Base-by-base conservation (phyloP, 768 basidiomycete species). In the Pisolithus marmoratus region DNA sequence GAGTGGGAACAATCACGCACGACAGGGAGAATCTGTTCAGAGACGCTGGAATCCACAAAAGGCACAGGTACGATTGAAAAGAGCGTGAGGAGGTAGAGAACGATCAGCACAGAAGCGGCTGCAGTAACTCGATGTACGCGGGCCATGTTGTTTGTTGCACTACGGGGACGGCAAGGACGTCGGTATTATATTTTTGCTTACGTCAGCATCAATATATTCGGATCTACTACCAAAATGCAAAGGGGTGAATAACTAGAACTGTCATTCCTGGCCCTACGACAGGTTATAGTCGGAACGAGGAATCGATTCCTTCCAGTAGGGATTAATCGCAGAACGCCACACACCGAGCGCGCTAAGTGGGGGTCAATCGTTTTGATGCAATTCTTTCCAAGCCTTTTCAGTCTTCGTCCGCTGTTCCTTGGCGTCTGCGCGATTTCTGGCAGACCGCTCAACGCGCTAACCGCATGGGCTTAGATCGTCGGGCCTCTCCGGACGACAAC, bases 311-410 rank as follows among this genome's bases (percentile, higher is more conserved):
- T 34, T 34, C 14, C 34, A 14, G 14, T 15, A 34, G 34, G 31
- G 34, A 34, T 12, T 14, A 34, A 14, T 12, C 12, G 12, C 34
- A 14, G 15, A 12, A 34, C 3, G 15, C 34, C 31, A 34, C 31
- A 14, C 31, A 34, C 14, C 14, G 34, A 27, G 26, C 34, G 12
- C 14, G 34, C 34, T 14, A 14, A 27, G 34, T 34, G 15, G 34
- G 12, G 34, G 34, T 34, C 34, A 71, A 48, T 74, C 68, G 60
- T 74, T 73, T 58, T 75, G 70, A 58, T 81, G 81, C 50, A 88
- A 79, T 41, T 85, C 82, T 63, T 77, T 76, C 67, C 77, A 73
- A 22, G 77, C 85, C 52, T 80, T 71, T 60, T 87, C 82, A 15
- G 75, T 72, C 67, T 80, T 85, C 44, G 63, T 64, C 46, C 73